Percentiles rank a stretch among this genome's conserved stretches.
These are phyloP conservation scores for Tylopilus felleus DNA, from an alignment of 768 basidiomycete species.

Conservation along the genomic window DNA sequence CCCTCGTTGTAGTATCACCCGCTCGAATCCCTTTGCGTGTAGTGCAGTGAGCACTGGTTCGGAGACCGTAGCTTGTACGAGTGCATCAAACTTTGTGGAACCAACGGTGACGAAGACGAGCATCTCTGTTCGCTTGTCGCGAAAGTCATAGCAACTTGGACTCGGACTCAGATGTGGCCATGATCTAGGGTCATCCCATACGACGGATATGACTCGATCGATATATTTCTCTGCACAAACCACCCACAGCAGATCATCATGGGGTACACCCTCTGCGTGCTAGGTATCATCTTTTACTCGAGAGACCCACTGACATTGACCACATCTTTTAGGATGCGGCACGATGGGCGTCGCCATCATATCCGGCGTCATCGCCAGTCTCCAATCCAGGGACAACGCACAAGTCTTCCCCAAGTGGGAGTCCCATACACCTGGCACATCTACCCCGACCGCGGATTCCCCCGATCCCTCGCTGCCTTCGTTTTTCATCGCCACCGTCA, in stretches of 20 bases:
- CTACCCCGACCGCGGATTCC: conserved; percentile 55
- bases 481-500: conserved; percentile 86
- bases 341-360: conserved; percentile 97
- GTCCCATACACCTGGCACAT: conserved; percentile 67
- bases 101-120: conserved; percentile 81
- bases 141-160: neutral
- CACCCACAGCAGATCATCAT: conserved; percentile 36
- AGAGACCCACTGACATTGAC: conserved; percentile 13
- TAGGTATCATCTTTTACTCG: conserved; percentile 47
- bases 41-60: conserved; percentile 56
- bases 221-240: neutral
- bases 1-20: conserved; percentile 76
- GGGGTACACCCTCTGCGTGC: conserved; percentile 90
- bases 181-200: neutral
- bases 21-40: conserved; percentile 49
- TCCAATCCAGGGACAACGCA: conserved; percentile 49
- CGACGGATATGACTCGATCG: conserved; percentile 15
- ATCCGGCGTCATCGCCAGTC: conserved; percentile 85
- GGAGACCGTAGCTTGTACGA: conserved; percentile 61
- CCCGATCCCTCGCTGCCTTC: conserved; percentile 72
- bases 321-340: conserved; percentile 71
- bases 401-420: conserved; percentile 52
- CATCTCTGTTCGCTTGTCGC: conserved; percentile 16
- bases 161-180: no score
- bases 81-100: conserved; percentile 79